phyloP scores from a whole-genome alignment of 139 green algal species.

The Coelastrella sp. region DNA sequence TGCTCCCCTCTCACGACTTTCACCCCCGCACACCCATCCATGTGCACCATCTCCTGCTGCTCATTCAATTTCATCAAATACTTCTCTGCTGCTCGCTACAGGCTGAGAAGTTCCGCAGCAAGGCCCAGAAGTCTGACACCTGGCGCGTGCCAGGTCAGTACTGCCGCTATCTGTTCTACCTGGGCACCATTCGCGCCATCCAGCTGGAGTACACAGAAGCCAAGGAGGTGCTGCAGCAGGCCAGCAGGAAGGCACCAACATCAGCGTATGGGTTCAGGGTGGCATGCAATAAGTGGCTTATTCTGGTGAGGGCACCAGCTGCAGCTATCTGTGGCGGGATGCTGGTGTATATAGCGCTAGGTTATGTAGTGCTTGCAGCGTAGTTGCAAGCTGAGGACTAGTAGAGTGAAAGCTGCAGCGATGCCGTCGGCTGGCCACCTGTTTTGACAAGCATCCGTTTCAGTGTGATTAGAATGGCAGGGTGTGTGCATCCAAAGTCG shows the following conservation, averaged over 20 bases:
- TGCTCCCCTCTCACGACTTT: too few relatives aligned
- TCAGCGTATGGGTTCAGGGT: conserved; percentile 90
- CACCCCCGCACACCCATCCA: background rate
- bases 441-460: too few relatives aligned
- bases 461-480: too few relatives aligned
- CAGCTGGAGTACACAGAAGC: conserved; percentile 97
- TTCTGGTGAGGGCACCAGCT: conserved; percentile 58
- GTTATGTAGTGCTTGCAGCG: too few relatives aligned
- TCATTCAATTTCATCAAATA: too few relatives aligned
- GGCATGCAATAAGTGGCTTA: conserved; percentile 93
- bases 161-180: conserved; percentile 96
- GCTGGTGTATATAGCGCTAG: too few relatives aligned
- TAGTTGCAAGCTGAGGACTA: too few relatives aligned
- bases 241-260: conserved; percentile 75
- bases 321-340: too few relatives aligned
- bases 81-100: conserved; percentile 53
- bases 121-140: conserved; percentile 87
- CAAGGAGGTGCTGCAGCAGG: conserved; percentile 95
- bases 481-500: too few relatives aligned
- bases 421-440: too few relatives aligned
- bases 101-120: conserved; percentile 97
- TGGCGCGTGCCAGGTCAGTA: conserved; percentile 88
- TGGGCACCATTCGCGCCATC: conserved; percentile 94
- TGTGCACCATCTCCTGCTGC: background rate
- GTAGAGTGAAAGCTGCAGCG: too few relatives aligned